Evolutionary conservation across 768 basidiomycete species (phyloP).

Genomic region (Pleurotus platypus): DNA sequence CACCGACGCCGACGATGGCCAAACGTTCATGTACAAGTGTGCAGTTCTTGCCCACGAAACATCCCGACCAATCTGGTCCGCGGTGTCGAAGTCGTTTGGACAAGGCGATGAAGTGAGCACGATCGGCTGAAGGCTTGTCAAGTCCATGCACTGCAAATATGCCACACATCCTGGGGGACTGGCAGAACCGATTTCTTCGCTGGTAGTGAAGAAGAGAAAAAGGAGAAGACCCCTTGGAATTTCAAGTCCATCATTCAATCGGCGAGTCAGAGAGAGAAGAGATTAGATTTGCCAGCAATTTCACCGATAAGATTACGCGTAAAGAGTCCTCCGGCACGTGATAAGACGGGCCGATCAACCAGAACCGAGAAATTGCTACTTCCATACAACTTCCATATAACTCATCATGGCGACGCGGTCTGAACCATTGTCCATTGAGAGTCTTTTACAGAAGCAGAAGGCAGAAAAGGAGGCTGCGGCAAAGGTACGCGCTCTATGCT

Average conservation of each 20-base stretch:
- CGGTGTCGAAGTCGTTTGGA: constrained; percentile 91
- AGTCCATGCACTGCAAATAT: constrained; percentile 85
- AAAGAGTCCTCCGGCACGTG: too few relatives aligned
- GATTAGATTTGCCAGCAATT: neutral
- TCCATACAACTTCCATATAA: too few relatives aligned
- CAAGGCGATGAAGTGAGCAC: constrained; percentile 75
- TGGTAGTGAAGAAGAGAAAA: neutral
- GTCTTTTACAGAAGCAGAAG: constrained; percentile 81
- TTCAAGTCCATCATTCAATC: neutral
- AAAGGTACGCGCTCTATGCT: constrained; percentile 50
- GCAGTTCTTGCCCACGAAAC: constrained; percentile 76
- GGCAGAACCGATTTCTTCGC: neutral
- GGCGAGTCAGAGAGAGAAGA: neutral
- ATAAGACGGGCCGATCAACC: too few relatives aligned
- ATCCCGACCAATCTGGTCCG: constrained; percentile 99
- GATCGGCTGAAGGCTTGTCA: constrained; percentile 62
- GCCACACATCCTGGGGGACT: constrained; percentile 70
- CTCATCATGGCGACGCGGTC: constrained; percentile 40
- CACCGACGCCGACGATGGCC: constrained; percentile 97
- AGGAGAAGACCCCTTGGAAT: neutral
- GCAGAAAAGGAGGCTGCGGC: constrained; percentile 86
- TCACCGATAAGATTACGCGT: neutral
- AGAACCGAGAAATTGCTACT: too few relatives aligned
- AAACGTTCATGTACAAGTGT: constrained; percentile 94
- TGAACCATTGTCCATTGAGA: constrained; percentile 87